Evolutionary conservation across 345 rosid genomes (phyloP), one percentile per base, ranked within the genome.

Genomic region (Gossypium bickii): DNA sequence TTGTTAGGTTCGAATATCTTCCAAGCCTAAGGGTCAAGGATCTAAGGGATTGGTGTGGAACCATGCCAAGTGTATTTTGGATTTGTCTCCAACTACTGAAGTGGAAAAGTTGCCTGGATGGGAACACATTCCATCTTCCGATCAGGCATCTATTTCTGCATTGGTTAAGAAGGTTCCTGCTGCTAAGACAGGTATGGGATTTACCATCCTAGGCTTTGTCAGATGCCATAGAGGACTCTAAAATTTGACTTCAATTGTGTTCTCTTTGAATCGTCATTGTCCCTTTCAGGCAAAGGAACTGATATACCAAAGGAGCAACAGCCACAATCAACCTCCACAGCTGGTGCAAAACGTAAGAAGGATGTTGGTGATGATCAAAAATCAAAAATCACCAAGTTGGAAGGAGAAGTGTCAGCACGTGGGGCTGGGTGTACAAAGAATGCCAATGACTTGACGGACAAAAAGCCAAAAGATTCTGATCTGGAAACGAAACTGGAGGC

Each of bases 21-120:
- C 88, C 53, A 94, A 91, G 82, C 85, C 93, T 76, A 86, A 85
- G 64, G 95, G 91, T 60, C 88, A 85, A 77, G 87, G 87, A 76
- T 75, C 85, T 64, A 95, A 71, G 85, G 93, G 90, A 73, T 56
- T 91, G 78, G 82, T 87, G 29, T 95, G 99, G 99, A 87, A 95
- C 75, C 98, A 93, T 78, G 96, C 91, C 22, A 86, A 81, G 66
- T 95, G 99, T 81, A 88, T 89, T 81, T 74, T 88, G 74, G 85
- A 85, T 11, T 79, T 77, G 80, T 72, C 82, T 71, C 83, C 93
- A 22, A 86, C 92, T 73, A 76, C 84, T 67, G 78, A 84, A 76
- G 81, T 85, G 80, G 88, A 89, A 67, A 93, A 87, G 78, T 77
- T 93, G 82, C 69, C 89, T 57, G 99, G 97, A 74, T 95, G 97